Base-by-base conservation (phyloP, 169 alveolate species). In the Eimeria maxima region DNA sequence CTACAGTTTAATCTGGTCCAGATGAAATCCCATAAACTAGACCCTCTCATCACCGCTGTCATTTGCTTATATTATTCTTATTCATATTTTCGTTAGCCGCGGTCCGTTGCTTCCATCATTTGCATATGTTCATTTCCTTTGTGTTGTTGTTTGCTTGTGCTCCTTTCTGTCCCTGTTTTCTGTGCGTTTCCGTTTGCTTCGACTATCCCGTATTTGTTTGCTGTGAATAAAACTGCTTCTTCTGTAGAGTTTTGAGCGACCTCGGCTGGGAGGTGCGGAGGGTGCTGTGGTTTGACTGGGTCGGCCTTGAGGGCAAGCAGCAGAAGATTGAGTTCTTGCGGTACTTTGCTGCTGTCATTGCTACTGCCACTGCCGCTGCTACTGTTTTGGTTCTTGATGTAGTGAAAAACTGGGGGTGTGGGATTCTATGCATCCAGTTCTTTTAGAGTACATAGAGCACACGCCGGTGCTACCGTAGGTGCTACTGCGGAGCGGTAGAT, bases 191-290 rank as follows among this genome's bases (percentile, higher is more conserved):
- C 29, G 13, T 38, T 38, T 13, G 3, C 29, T 71, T 27, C 8
- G n/a, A 16, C 0, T 60, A 5, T 60, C 20, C 6, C 69, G 13
- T 18, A 0, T 60, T 60, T 60, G 13, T 60, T 5, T 18, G 13
- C 69, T 60, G 27, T 60, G 20, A 11, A 11, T 53, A 3, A 60
- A 60, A 53, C 83, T 71, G 27, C 4, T 65, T 65, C 14, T 24
- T 0, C 10, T 50, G 4, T 60, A 96, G 98, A 80, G 96, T 98
- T 29, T 97, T 98, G 44, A 92, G 96, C 76, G 97, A 97, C 45
- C 83, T 98, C 69, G 99, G 99, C 22, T 98, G 99, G 99, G 97
- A 97, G 71, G 97, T 98, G 5, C 96, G 99, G 76, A 73, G 99
- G 38, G 97, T 98, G 76, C 95, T 91, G 29, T 98, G 99, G 99